Percentiles rank a stretch among this genome's conserved stretches.
Conservation (phyloP, 139 green algal species). For the Pleodorina starrii region DNA sequence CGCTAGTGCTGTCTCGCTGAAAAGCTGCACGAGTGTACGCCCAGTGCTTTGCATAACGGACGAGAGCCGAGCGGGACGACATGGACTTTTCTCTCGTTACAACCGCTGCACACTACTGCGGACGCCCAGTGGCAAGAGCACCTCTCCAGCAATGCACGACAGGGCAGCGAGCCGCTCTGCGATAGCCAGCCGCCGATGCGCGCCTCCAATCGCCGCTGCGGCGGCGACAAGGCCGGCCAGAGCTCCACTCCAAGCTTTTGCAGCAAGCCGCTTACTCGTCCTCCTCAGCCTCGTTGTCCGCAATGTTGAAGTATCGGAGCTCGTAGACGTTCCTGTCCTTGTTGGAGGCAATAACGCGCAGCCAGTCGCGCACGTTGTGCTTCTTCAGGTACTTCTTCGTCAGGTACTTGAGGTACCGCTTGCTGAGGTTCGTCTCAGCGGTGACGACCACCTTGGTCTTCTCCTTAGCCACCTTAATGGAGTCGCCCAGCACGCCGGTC, state of each 20-base stretch:
- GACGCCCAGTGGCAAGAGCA: conserved; percentile 27
- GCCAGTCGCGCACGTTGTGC: conserved; percentile 99
- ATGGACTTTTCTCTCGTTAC: conserved; percentile 45
- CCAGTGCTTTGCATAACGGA: no score
- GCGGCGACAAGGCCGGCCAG: not conserved
- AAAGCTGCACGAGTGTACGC: no score
- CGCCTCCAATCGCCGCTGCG: not conserved
- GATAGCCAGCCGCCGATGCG: conserved; percentile 11
- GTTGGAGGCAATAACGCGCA: conserved; percentile 98
- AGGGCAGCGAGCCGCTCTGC: not conserved
- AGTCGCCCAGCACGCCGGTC: conserved; percentile 91
- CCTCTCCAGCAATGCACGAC: not conserved
- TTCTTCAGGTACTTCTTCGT: conserved; percentile 99
- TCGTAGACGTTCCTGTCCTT: conserved; percentile 98
- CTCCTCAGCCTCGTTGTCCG: conserved; percentile 91
- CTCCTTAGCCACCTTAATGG: conserved; percentile 87
- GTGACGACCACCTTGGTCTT: conserved; percentile 96
- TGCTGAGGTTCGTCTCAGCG: conserved; percentile 83
- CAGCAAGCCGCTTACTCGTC: conserved; percentile 82
- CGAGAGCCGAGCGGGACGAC: no score
- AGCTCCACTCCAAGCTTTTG: conserved; percentile 14
- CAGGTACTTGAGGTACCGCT: conserved; percentile 99
- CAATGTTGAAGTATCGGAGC: conserved; percentile 99
- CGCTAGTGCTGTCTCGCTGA: no score
- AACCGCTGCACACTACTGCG: conserved; percentile 26